Evolutionary conservation across 768 basidiomycete species (phyloP).

Genomic region (Rhizopogon rudus): DNA sequence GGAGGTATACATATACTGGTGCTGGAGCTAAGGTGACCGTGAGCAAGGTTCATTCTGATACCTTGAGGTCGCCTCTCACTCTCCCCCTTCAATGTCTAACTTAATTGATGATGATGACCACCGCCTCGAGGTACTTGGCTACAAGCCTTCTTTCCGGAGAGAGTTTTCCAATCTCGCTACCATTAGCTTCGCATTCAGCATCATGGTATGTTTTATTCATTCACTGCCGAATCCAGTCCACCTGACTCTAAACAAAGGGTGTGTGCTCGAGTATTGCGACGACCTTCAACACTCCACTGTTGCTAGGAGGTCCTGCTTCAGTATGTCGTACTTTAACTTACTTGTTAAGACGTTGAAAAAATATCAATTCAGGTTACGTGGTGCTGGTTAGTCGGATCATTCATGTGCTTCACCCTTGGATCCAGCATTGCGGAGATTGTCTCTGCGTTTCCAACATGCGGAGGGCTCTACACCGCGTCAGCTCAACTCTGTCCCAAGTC

Average conservation of each 20-base stretch:
- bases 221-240: neutral
- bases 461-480: conserved; percentile 77
- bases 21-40: neutral
- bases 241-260: conserved; percentile 34
- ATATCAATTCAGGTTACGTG: conserved; percentile 42
- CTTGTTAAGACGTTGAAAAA: neutral
- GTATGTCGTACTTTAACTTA: conserved; percentile 30
- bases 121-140: conserved; percentile 61
- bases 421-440: conserved; percentile 74
- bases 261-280: conserved; percentile 74
- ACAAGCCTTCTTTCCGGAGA: conserved; percentile 76
- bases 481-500: conserved; percentile 60
- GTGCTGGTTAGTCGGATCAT: conserved; percentile 73
- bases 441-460: conserved; percentile 70
- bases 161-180: conserved; percentile 85
- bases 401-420: conserved; percentile 72
- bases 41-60: neutral
- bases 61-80: neutral
- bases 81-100: neutral
- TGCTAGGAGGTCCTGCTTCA: conserved; percentile 64
- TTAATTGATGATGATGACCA: conserved; percentile 43
- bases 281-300: conserved; percentile 71
- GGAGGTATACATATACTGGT: neutral
- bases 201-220: conserved; percentile 44
- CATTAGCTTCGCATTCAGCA: conserved; percentile 71